phyloP scores from a whole-genome alignment of 1,139 yeast genomes.

The Pichia sp. region DNA sequence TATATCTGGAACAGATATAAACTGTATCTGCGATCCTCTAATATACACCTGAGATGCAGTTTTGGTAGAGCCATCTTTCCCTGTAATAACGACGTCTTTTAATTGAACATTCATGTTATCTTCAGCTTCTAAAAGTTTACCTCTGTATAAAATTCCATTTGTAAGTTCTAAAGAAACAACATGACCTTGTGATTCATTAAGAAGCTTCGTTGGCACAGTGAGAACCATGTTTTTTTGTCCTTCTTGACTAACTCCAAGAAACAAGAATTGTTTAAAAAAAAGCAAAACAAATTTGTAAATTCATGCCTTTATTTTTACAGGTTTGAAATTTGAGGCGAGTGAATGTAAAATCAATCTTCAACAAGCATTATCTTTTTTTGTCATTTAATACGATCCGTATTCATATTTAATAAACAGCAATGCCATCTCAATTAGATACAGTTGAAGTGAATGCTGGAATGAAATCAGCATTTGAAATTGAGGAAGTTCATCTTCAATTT shows the following conservation, averaged over 20 bases:
- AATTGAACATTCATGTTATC: constrained; percentile 93
- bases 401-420: background rate
- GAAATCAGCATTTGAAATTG: constrained; percentile 25
- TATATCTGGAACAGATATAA: constrained; percentile 83
- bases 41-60: constrained; percentile 83
- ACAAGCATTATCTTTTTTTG: too few species aligned
- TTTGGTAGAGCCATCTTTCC: constrained; percentile 65
- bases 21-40: constrained; percentile 84
- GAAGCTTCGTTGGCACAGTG: constrained; percentile 77
- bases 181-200: constrained; percentile 90
- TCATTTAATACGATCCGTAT: background rate
- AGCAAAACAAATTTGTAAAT: too few species aligned
- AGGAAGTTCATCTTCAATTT: constrained; percentile 53
- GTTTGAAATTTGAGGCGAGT: background rate
- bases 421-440: constrained; percentile 13
- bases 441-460: constrained; percentile 13
- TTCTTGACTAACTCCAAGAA: too few species aligned
- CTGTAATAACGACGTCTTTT: constrained; percentile 75
- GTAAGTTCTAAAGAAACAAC: constrained; percentile 73
- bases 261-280: too few species aligned
- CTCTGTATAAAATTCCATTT: constrained; percentile 83
- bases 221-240: background rate
- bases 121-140: constrained; percentile 60
- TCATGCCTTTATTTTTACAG: too few species aligned
- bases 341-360: background rate